Evolutionary conservation across 441 rosid species (phyloP), one percentile per base, ranked within the genome.

Genomic region (Theobroma grandiflorum): DNA sequence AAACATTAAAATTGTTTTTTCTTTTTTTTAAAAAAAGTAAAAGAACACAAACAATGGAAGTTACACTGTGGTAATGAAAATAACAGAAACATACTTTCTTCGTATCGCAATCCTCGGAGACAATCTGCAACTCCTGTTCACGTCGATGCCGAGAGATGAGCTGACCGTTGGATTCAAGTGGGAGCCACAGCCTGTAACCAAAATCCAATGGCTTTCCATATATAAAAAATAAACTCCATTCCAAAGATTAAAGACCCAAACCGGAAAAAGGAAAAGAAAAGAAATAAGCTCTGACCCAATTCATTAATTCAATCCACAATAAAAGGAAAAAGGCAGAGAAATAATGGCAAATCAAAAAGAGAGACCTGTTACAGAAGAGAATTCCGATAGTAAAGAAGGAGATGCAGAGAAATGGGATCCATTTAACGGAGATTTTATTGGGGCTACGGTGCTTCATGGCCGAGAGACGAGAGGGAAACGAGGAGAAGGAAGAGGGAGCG

Each of bases 321-420:
- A 70, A 11, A 15, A 52, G 31, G 31, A 6, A 49, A 49, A 77
- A 15, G 6, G 0, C 12, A 26, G 61, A 57, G 35, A 38, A 47
- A 8, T n/a, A n/a, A 22, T 7, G 59, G 50, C 0, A 40, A 58
- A 35, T 2, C 10, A 45, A 65, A 18, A 8, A 10, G 9, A 50
- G 6, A 42, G 35, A 94, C 98, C 94, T 87, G 89, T 86, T 86
- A 75, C 93, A 87, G 90, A 91, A 82, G 84, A 93, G 82, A 71
- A 90, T 81, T 74, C 98, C 98, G 75, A 94, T 87, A 79, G 86
- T 83, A 79, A 95, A 95, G 83, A 88, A 95, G 20, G 85, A 89
- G 38, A 87, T 69, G 82, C 95, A 92, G 81, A 95, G 53, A 75
- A 94, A 68, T 0, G 96, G 94, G 82, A 94, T 76, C 97, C 95